Evolutionary conservation across 1,284 basidiomycete genomes (phyloP), one percentile per base, ranked within the genome.

Genomic region (Tilletia caries): DNA sequence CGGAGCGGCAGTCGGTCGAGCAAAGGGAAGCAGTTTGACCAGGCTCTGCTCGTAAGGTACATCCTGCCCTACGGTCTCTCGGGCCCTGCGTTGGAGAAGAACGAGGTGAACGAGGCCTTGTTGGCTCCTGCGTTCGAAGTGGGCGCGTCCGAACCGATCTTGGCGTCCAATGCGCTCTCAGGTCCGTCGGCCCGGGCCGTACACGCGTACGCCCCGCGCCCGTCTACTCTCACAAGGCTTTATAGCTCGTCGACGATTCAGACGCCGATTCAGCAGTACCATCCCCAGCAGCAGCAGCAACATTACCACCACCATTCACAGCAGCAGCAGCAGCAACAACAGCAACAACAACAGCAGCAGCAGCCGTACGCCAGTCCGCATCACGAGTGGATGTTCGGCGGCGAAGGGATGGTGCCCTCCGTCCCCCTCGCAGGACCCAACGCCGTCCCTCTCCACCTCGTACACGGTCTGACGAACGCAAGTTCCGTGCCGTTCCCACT

Each of bases 361-460:
- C 54, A 3, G 18, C 8, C 1, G 32, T 34, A 29, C 48, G 4
- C n/a, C 32, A n/a, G 32, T 66, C n/a, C 68, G 65, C 6, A 27
- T 58, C 1, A 32, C 43, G 43, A 29, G 33, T 1, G n/a, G 29
- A 44, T 67, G 52, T 29, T 33, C 20, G 44, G 46, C 32, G 71
- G 68, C 32, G 71, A 66, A 66, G 73, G 73, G 20, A 25, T 50
- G 13, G 48, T 6, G 20, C 48, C 23, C 32, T 70, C 65, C 32
- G 69, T 70, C 27, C 68, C 73, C 8, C 73, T 76, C 48, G 69
- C 73, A 32, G 81, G 80, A 15, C 81, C 81, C 64, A 82, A 81
- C 43, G 76, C 80, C 70, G 79, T 76, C 27, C 81, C 81, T 5
- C 69, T 82, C 52, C 81, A 82, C 67, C 73, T 82, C 48, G 76